Base-by-base conservation (phyloP, 495 filamentous ascomycete species). In the Penicillium tannophilum region DNA sequence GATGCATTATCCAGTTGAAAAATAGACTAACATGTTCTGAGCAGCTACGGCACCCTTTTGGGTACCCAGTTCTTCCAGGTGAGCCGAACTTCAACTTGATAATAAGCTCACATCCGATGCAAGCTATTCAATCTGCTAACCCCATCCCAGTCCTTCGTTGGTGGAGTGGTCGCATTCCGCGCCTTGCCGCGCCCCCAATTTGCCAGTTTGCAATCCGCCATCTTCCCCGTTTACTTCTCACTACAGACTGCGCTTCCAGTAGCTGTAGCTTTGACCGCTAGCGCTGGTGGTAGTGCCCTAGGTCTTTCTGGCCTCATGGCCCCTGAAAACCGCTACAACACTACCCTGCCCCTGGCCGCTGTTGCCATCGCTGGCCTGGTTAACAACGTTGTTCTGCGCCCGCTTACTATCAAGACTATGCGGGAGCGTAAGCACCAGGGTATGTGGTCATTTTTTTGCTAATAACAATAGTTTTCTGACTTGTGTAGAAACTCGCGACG, bases 151-250 rank as follows among this genome's bases (percentile, higher is more conserved):
- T 89, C 90, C 58, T 97, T 97, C 73, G 77, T 97, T 56, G 84
- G 82, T 54, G 91, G 90, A 31, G 79, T 89, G 30, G 72, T 92
- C 45, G 85, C 90, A 54, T 97, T 86, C 79, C 81, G 79, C 45
- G 81, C 84, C 54, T 85, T 97, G 48, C 80, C 90, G 10, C 86
- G 90, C 10, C 85, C 90, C 0, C 86, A 92, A 68, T 98, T 98
- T 76, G 79, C 86, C 6, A 78, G 83, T 36, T 80, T 98, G 26
- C 93, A 96, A 75, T 75, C 83, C 35, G 82, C 82, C 63, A 85
- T 91, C 65, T 93, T 95, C 75, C 93, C 93, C 23, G 72, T 88
- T 63, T 98, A 93, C 78, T 97, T 97, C 72, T 77, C 82, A 24
- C 72, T 97, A 44, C 93, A 97, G 77, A 84, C 89, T 4, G 80